Evolutionary conservation across 495 filamentous ascomycete species (phyloP).

Genomic region (Amorphotheca resinae): DNA sequence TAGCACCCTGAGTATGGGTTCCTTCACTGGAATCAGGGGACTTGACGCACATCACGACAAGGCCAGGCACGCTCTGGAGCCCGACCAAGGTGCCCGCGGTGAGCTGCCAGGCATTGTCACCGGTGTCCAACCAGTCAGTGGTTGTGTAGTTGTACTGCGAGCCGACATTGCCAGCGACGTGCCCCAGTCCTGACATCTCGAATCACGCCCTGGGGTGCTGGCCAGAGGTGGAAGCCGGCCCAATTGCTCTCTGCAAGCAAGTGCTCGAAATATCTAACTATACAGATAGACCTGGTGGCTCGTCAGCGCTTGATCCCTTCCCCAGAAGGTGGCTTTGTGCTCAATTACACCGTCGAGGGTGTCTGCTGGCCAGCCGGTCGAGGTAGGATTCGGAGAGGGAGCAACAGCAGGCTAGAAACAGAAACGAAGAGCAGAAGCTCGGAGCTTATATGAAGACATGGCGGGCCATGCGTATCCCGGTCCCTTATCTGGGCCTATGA

Average conservation of each 20-base stretch:
- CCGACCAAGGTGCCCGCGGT: constrained; percentile 42
- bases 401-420: no score
- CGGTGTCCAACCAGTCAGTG: constrained; percentile 24
- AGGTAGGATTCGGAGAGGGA: neutral
- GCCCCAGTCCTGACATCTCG: neutral
- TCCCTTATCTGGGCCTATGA: constrained; percentile 9
- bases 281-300: neutral
- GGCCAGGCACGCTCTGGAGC: constrained; percentile 41
- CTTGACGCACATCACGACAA: constrained; percentile 30
- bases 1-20: neutral
- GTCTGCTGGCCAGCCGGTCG: neutral
- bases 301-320: neutral
- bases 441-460: constrained; percentile 3
- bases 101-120: constrained; percentile 46
- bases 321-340: neutral
- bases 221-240: neutral
- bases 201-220: neutral
- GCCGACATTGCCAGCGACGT: constrained; percentile 1
- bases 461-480: neutral
- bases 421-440: neutral
- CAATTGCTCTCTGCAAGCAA: neutral
- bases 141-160: constrained; percentile 4
- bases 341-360: neutral
- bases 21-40: neutral
- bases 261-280: neutral